Base-by-base conservation (phyloP, 495 filamentous ascomycete genomes). In the Neurospora tetrasperma region DNA sequence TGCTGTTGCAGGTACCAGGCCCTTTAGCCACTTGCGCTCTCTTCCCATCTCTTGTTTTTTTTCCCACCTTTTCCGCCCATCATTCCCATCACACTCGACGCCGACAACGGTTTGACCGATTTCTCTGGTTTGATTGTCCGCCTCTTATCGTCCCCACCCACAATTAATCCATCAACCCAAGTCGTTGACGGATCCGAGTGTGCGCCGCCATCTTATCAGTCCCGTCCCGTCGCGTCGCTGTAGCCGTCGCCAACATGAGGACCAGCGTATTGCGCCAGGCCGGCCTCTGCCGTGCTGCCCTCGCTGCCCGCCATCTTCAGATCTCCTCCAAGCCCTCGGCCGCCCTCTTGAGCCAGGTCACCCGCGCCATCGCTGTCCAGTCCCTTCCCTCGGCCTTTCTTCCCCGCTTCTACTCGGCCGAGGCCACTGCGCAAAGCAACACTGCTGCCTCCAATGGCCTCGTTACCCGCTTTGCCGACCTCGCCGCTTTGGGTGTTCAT, bases 381-480 rank as follows among this genome's bases (percentile, higher is more conserved):
- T 73, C 72, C 41, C 73, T 74, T 46, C 70, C 78, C 44, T 74
- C 73, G 72, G 75, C 35, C 71, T 72, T 69, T 18, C 74, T 77
- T 40, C 66, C 75, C 23, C 81, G 83, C 16, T 74, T 80, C 74
- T 86, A 85, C 76, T 84, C 83, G 38, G 75, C 75, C 70, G 80
- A 80, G 71, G 80, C 81, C 10, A 75, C 80, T 38, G 76, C 75
- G 31, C 72, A 75, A 18, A 59, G 69, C 12, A 27, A 71, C 9
- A 62, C 66, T 7, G 31, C 23, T 48, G 27, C 76, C 35, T 73
- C 78, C 20, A 40, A 71, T n/a, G 76, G 73, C 9, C 75, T 76
- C 42, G 80, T 93, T 76, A 91, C 90, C 23, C 84, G 84, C 46
- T 99, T 99, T 78, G 77, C 84, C 4, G 89, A 97, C 44, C 84